Evolutionary conservation across 495 filamentous ascomycete species (phyloP), one percentile per base, ranked within the genome.

Genomic region (Aspergillus steynii): DNA sequence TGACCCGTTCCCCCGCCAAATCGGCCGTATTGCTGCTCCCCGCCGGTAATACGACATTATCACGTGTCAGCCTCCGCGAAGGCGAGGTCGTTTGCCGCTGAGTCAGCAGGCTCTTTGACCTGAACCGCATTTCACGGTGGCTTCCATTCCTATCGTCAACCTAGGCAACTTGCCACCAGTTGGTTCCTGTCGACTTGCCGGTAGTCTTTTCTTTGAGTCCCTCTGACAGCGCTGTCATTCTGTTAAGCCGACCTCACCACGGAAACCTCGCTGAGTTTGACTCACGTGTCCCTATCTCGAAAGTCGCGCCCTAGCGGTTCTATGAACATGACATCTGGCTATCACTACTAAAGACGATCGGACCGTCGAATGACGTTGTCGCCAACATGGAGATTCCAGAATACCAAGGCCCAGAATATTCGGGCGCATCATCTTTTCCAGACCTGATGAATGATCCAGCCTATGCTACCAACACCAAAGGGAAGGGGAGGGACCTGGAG

Each of bases 401-500:
- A n/a, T 60, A 63, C 46, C 55, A 56, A 28, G 34, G 47, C 50
- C 65, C 58, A 61, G 50, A 61, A 12, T 54, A 59, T 58, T 58
- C 67, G 65, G 68, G 46, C 5, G 49, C 61, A 29, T 34, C 69
- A n/a, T 57, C 68, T 29, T 74, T 72, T 27, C 82, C 84, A 31
- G 87, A 89, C 65, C 58, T 88, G 58, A 89, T 88, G 87, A 89
- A 89, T 75, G 86, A 89, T 62, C 80, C 84, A 47, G 73, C 82
- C 56, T 86, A 81, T 65, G 73, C 71, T 56, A 68, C 65, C 57
- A 75, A 69, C 59, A 65, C 62, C 29, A 69, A 73, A 67, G 72
- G 72, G 56, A 78, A 76, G 62, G 75, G 76, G 32, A 74, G 68
- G 53, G 74, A 73, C 29, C 46, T 73, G 27, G 79, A 82, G 52